phyloP scores from a whole-genome alignment of 345 rosid genomes.

The Hibiscus mutabilis region DNA sequence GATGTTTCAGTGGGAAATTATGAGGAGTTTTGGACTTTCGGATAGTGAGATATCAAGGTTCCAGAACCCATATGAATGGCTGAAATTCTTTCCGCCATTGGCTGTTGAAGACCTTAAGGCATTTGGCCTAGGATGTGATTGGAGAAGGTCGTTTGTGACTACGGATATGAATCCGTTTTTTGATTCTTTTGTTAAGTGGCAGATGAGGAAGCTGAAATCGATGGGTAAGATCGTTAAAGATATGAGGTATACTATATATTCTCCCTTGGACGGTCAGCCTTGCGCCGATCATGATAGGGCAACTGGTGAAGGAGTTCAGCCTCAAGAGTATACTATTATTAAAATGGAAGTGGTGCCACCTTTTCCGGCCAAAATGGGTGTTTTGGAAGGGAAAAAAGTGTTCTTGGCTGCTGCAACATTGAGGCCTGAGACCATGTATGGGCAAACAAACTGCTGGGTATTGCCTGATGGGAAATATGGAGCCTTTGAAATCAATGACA shows the following conservation, averaged over 20 bases:
- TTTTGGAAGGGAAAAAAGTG: constrained; percentile 66
- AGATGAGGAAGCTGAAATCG: constrained; percentile 79
- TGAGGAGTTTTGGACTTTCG: constrained; percentile 79
- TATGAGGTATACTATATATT: constrained; percentile 67
- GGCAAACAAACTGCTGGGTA: constrained; percentile 96
- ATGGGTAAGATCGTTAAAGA: constrained; percentile 90
- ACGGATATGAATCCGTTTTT: constrained; percentile 75
- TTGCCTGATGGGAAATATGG: constrained; percentile 92
- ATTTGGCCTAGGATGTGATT: constrained; percentile 88
- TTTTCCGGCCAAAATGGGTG: constrained; percentile 53
- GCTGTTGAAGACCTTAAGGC: constrained; percentile 72
- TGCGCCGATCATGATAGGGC: constrained; percentile 98
- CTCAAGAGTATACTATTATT: constrained; percentile 82
- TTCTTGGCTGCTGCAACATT: constrained; percentile 82
- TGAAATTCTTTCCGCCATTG: constrained; percentile 67
- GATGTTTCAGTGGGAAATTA: constrained; percentile 87
- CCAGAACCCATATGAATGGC: constrained; percentile 74
- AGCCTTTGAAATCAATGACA: constrained; percentile 80
- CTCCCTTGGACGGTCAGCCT: constrained; percentile 94
- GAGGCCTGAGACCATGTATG: constrained; percentile 98
- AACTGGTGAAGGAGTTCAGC: constrained; percentile 86
- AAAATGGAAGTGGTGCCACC: constrained; percentile 83
- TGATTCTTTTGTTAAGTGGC: constrained; percentile 84
- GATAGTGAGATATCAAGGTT: constrained; percentile 65
- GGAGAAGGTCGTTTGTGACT: constrained; percentile 88